phyloP scores from a whole-genome alignment of 169 alveolate species.

The Eimeria praecox region DNA sequence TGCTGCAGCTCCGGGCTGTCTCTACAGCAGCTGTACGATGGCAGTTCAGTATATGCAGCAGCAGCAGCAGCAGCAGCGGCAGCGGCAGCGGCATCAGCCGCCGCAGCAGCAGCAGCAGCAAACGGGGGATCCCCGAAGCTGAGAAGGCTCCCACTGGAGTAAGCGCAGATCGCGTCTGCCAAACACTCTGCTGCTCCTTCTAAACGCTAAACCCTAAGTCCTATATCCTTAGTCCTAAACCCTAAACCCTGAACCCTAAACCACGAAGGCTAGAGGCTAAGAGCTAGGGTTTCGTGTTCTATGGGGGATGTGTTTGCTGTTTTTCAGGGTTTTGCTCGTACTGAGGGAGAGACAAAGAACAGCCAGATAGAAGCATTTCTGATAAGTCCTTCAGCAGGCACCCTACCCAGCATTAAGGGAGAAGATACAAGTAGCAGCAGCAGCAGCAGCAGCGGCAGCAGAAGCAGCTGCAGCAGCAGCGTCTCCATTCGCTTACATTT shows the following conservation, averaged over 20 bases:
- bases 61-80: conserved; percentile 17
- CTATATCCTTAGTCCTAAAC: neutral
- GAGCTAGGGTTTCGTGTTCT: neutral
- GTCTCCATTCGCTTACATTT: neutral
- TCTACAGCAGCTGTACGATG: conserved; percentile 9
- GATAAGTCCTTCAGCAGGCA: neutral
- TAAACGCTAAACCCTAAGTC: neutral
- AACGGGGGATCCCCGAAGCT: neutral
- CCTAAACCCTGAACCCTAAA: neutral
- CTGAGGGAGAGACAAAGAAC: neutral
- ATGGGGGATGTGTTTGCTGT: neutral
- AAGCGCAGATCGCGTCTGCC: neutral
- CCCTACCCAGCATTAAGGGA: neutral
- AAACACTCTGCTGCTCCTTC: neutral
- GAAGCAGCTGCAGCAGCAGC: neutral
- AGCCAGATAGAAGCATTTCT: neutral
- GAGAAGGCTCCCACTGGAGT: neutral
- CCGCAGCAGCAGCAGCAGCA: conserved; percentile 3
- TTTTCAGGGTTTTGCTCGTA: neutral
- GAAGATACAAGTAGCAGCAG: neutral
- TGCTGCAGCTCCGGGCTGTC: conserved; percentile 60
- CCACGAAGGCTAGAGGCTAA: neutral
- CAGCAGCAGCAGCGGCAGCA: conserved; percentile 26
- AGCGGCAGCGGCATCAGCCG: neutral
- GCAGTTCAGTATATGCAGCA: conserved; percentile 17